These are phyloP conservation scores for Globisporangium nunn DNA, from an alignment of 352 stramenopile species.

Conservation along the genomic window DNA sequence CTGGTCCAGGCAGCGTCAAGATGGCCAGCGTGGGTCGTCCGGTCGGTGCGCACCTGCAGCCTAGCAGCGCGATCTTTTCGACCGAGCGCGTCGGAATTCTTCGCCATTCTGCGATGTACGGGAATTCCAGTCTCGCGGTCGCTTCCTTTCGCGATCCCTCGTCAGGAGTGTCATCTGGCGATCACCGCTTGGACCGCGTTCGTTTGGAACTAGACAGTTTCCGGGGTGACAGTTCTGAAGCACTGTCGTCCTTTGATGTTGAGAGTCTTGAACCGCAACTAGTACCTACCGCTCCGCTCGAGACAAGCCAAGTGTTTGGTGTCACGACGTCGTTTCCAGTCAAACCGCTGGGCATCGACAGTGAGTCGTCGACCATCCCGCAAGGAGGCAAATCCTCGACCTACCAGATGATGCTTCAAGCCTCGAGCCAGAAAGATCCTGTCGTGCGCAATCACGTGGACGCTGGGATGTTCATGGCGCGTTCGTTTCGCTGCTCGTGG, in stretches of 20 bases:
- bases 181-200: not conserved
- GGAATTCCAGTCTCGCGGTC: conserved; percentile 16
- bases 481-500: conserved; percentile 79
- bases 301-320: conserved; percentile 31
- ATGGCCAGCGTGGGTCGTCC: conserved; percentile 22
- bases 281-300: conserved; percentile 2
- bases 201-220: not conserved
- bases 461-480: conserved; percentile 62
- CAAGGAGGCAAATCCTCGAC: conserved; percentile 43
- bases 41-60: conserved; percentile 3
- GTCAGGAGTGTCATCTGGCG: not conserved
- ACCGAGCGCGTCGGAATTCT: conserved; percentile 30
- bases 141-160: conserved; percentile 22
- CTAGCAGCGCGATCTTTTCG: conserved; percentile 15
- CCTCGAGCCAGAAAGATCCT: conserved; percentile 23
- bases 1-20: conserved; percentile 16
- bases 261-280: conserved; percentile 16
- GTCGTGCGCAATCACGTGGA: conserved; percentile 52
- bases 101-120: conserved; percentile 42
- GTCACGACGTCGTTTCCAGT: conserved; percentile 20
- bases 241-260: conserved; percentile 10
- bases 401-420: conserved; percentile 61
- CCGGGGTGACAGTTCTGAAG: not conserved
- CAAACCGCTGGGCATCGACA: conserved; percentile 34
- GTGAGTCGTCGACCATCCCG: conserved; percentile 18